Evolutionary conservation across 768 basidiomycete genomes (phyloP), one percentile per base, ranked within the genome.

Genomic region (Terana coerulea): DNA sequence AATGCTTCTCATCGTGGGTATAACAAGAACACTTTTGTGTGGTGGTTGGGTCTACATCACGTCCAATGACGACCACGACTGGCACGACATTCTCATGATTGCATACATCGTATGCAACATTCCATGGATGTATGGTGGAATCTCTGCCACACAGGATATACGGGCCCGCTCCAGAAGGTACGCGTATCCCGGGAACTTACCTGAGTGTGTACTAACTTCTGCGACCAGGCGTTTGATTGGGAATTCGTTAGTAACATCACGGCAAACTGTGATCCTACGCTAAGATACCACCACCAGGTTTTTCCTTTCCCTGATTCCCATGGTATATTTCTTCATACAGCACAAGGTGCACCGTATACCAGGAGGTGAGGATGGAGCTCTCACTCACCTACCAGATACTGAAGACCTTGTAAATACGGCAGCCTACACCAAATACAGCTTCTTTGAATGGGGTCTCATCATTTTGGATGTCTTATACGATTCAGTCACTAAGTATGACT

Each of bases 31-130:
- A 0, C 65, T 95, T 28, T 76, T 81, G 2, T 95, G 92, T 60
- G 93, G 90, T 28, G 91, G 93, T 24, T 95, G 92, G 92, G 90
- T 94, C 25, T 95, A 84, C 60, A 82, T 95, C 61, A 94, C 93
- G 0, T 89, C 88, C 2, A 81, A 71, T 46, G 92, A 95, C 63
- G 78, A 88, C 68, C 90, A 91, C 59, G 86, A 88, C 61, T 73
- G 75, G 12, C 93, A 95, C 68, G 93, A 95, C 64, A 68, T 92
- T 31, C 81, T 84, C 63, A 95, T 95, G 93, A 83, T 95, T 53
- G 66, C 77, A 46, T 95, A 95, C 63, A 88, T 95, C 55, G 74
- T 89, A 3, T 79, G 82, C 64, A 92, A 89, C 61, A 61, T 92
- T 3, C 93, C 93, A 3, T 95, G 91, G 91, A 95, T 95, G 92